Base-by-base conservation (phyloP, 139 green algal species). In the Chlamydomonas sp. region DNA sequence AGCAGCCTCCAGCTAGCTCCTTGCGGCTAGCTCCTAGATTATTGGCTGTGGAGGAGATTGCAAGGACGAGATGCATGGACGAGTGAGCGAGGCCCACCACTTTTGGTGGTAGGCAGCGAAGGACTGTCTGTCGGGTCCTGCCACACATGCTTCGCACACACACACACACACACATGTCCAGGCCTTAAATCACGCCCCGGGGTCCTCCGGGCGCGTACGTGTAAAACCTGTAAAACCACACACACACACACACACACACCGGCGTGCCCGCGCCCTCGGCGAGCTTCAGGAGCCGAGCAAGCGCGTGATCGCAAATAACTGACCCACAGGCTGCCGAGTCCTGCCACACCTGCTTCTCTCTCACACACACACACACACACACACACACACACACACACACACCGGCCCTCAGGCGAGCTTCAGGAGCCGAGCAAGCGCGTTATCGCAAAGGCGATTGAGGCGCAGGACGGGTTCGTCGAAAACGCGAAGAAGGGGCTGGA, bases 231-330 rank as follows among this genome's bases (percentile, higher is more conserved):
- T n/a, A 65, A 22, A 16, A 22, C 26, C n/a, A 65, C 26, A 33
- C 57, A 36, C 24, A 65, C 26, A 28, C 22, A 35, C 34, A 62
- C n/a, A 38, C 24, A 50, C 35, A 5, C 28, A 60, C 43, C 3
- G 6, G n/a, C 54, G 13, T 30, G 13, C 54, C 13, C 22, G n/a
- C 16, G 29, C 29, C 13, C 34, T 8, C 76, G 91, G 90, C 8
- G 89, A 98, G 73, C 76, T 98, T 65, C 89, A 97, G 72, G 94
- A 98, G 82, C 92, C 89, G 33, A 94, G 83, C 82, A 98, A 97
- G 77, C 89, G 90, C 70, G 73, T 72, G 1, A 75, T 89, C 3
- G 65, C 48, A 22, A 77, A 79, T 26, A 13, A 54, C 13, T 20
- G 13, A 54, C 43, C 13, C 43, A 54, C 43, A 54, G 16, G 20